Conservation (phyloP, 1,139 yeast genomes). For the Citeromyces hawaiiensis region DNA sequence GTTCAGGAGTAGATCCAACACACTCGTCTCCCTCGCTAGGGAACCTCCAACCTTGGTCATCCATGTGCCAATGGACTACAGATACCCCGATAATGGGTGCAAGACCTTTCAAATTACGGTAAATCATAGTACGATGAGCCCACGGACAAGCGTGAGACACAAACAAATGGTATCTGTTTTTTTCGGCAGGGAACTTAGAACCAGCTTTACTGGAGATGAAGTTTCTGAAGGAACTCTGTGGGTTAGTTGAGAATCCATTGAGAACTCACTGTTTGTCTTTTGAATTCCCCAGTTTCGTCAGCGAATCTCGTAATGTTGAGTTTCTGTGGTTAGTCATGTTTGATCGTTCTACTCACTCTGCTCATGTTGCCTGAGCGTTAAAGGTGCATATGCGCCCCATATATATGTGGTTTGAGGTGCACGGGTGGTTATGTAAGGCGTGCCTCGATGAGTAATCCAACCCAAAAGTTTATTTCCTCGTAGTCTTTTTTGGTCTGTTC, state of each 20-base stretch:
- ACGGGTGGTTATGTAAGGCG: background rate
- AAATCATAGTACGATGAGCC: constrained; percentile 81
- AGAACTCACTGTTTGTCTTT: constrained; percentile 25
- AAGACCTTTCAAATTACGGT: constrained; percentile 71
- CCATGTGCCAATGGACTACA: constrained; percentile 86
- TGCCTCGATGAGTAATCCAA: too few relatives aligned
- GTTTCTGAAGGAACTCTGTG: constrained; percentile 34
- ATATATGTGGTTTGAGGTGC: background rate
- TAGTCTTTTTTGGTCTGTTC: too few relatives aligned
- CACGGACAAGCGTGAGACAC: constrained; percentile 90
- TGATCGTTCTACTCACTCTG: background rate
- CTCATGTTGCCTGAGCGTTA: background rate
- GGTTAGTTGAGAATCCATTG: background rate
- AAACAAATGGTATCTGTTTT: constrained; percentile 74
- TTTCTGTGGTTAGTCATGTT: constrained; percentile 5
- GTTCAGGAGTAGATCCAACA: constrained; percentile 52
- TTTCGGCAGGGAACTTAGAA: constrained; percentile 58
- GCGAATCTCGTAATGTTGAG: constrained; percentile 30
- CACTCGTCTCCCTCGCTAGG: constrained; percentile 27
- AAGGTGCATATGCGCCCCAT: background rate
- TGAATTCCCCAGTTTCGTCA: constrained; percentile 36
- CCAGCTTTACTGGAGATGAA: constrained; percentile 45
- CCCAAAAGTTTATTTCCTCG: too few relatives aligned
- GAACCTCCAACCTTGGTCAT: constrained; percentile 79
- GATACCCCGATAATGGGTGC: constrained; percentile 49